Evolutionary conservation across 805 yeast species (phyloP).

Genomic region (Yamadazyma sp.): DNA sequence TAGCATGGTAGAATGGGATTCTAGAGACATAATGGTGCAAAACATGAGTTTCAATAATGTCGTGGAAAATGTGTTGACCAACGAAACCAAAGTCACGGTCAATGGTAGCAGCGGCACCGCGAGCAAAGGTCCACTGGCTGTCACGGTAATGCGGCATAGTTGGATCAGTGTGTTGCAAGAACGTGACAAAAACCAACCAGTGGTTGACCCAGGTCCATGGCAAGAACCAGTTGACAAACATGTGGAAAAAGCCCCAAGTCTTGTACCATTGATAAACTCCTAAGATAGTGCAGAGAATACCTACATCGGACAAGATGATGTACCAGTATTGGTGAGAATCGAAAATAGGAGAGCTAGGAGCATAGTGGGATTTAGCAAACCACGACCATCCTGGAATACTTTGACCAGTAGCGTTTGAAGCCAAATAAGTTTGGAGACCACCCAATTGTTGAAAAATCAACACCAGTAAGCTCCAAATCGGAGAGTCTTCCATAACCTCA

Average conservation of each 20-base stretch:
- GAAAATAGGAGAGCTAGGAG: conserved; percentile 55
- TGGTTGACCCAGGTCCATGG: conserved; percentile 63
- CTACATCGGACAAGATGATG: conserved; percentile 55
- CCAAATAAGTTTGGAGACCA: conserved; percentile 52
- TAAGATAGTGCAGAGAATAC: conserved; percentile 45
- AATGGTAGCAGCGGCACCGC: conserved; percentile 67
- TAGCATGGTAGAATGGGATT: conserved; percentile 56
- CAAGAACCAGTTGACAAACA: conserved; percentile 54
- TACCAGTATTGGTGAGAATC: conserved; percentile 56
- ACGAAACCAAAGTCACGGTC: conserved; percentile 62
- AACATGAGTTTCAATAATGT: conserved; percentile 58
- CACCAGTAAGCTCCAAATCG: conserved; percentile 44
- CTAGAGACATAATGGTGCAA: conserved; percentile 56
- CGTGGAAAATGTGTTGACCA: conserved; percentile 58
- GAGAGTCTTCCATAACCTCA: conserved; percentile 56
- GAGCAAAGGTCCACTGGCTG: conserved; percentile 59
- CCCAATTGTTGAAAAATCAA: conserved; percentile 56
- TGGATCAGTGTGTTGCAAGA: conserved; percentile 62
- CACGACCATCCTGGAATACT: conserved; percentile 37
- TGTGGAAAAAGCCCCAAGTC: conserved; percentile 48
- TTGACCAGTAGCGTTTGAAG: conserved; percentile 60
- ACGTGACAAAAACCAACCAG: conserved; percentile 65
- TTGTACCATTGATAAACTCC: conserved; percentile 54
- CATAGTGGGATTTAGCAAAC: conserved; percentile 50
- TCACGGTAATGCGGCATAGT: conserved; percentile 58